Conservation (phyloP, 1,284 basidiomycete species). For the Irpex sp. region DNA sequence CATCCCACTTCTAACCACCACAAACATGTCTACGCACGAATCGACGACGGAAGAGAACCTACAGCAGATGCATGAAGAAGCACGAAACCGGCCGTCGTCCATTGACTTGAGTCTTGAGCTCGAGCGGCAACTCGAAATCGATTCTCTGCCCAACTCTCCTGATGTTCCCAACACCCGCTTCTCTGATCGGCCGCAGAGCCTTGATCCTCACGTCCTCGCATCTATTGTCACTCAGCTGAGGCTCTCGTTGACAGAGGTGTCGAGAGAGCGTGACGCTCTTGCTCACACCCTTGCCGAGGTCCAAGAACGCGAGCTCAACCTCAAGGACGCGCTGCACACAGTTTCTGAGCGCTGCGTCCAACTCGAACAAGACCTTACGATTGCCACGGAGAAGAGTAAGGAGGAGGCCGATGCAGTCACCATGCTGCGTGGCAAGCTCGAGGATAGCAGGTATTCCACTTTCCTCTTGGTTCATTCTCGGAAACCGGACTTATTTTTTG, state of each 20-base stretch:
- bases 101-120: conserved; percentile 76
- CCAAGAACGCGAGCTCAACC: conserved; percentile 49
- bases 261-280: conserved; percentile 66
- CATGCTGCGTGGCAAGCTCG: conserved; percentile 82
- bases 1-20: conserved; percentile 19
- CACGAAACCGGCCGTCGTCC: conserved; percentile 40
- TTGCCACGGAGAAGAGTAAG: conserved; percentile 55
- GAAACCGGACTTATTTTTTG: conserved; percentile 4
- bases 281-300: conserved; percentile 45
- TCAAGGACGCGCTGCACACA: conserved; percentile 56
- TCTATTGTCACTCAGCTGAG: conserved; percentile 69
- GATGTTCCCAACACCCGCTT: conserved; percentile 17
- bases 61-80: conserved; percentile 13
- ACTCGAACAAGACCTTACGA: conserved; percentile 59
- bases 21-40: conserved; percentile 7
- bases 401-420: conserved; percentile 82
- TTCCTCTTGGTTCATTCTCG: conserved; percentile 1
- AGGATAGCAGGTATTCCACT: conserved; percentile 72
- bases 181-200: conserved; percentile 42
- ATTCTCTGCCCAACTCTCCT: conserved; percentile 47
- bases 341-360: conserved; percentile 62
- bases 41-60: not conserved
- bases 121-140: conserved; percentile 68
- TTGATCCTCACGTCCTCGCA: conserved; percentile 73
- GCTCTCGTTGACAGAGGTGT: conserved; percentile 53